Base-by-base conservation (phyloP, 1,139 yeast genomes). In the Pichia sp. region DNA sequence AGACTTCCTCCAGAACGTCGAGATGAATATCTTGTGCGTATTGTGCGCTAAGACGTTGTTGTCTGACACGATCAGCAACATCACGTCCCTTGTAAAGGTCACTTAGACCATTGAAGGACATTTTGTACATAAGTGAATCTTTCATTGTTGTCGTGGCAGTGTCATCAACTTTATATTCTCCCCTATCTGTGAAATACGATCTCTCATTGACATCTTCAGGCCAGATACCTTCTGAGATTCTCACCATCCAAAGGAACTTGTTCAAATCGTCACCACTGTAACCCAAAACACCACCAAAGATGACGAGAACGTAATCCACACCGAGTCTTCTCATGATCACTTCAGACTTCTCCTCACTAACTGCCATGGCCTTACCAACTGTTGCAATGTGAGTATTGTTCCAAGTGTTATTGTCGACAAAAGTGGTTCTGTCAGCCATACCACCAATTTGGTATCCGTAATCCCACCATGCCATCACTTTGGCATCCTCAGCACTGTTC, bases 381-480 rank as follows among this genome's bases (percentile, higher is more conserved):
- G 96, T 87, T 48, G 98, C 99, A 63, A 93, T 93, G 59, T 93
- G 99, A 5, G 99, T 93, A 66, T 93, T 93, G 60, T 93, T 93
- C 99, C 99, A 93, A 10, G 99, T 93, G 63, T 93, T 93, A 72
- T 93, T 93, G 62, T 93, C 99, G 30, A 93, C 99, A 50, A 93
- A 72, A 5, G 99, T 93, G 47, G 98, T 91, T 59, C 98, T 77
- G 63, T 93, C 98, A 31, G 98, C 98, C 97, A 93, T 91, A 44
- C 99, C 99, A 51, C 98, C 98, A 55, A 93, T 93, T 64, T 93
- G 99, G 63, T 93, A 93, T 38, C 99, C 99, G 58, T 93, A 93
- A 68, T 93, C 99, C 99, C 99, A 93, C 99, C 99, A 93, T 7
- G 97, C 83, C 83, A 93, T 86, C 46, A 93, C 82, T 61, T 85